Percentiles rank a stretch among this genome's conserved stretches.
Conservation (phyloP, 257 asterid genomes). For the Cruciata laevipes region DNA sequence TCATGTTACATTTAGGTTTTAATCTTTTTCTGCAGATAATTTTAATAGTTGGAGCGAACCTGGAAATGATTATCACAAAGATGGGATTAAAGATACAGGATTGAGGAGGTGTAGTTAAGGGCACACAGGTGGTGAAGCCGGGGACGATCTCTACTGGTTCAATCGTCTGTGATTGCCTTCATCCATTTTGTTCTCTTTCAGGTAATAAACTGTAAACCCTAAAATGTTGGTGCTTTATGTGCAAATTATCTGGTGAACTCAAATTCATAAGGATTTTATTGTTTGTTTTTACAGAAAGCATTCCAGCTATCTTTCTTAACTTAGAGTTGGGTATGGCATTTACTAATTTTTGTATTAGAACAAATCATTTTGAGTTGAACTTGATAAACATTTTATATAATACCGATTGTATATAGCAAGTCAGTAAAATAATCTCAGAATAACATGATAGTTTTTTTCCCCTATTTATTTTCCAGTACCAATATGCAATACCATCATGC, state of each 20-base stretch:
- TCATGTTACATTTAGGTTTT: not conserved
- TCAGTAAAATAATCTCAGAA: no score
- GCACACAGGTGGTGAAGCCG: slow-evolving; percentile 66
- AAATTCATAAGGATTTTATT: not conserved
- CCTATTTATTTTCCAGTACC: slow-evolving; percentile 33
- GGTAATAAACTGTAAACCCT: slow-evolving; percentile 26
- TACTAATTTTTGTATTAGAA: no score
- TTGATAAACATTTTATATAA: no score
- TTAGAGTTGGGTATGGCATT: slow-evolving; percentile 67
- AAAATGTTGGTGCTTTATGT: not conserved
- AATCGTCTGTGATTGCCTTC: slow-evolving; percentile 62
- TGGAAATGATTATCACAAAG: slow-evolving; percentile 78
- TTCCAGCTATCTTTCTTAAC: slow-evolving; percentile 90
- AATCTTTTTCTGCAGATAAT: slow-evolving; percentile 39
- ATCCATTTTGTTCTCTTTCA: slow-evolving; percentile 83
- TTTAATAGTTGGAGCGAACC: slow-evolving; percentile 66
- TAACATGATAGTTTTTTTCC: no score
- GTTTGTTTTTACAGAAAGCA: slow-evolving; percentile 53
- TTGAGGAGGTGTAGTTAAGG: slow-evolving; percentile 57
- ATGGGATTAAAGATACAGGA: slow-evolving; percentile 78
- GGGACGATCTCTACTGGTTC: slow-evolving; percentile 87
- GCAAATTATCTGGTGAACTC: not conserved
- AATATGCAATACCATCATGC: slow-evolving; percentile 68
- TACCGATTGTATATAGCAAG: no score
- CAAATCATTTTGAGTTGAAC: no score